A percentile compares a stretch with the other conserved stretches of the same genome.
Evolutionary conservation across 306 rosid genomes (phyloP).

Genomic region (Gastrolobium bilobum): DNA sequence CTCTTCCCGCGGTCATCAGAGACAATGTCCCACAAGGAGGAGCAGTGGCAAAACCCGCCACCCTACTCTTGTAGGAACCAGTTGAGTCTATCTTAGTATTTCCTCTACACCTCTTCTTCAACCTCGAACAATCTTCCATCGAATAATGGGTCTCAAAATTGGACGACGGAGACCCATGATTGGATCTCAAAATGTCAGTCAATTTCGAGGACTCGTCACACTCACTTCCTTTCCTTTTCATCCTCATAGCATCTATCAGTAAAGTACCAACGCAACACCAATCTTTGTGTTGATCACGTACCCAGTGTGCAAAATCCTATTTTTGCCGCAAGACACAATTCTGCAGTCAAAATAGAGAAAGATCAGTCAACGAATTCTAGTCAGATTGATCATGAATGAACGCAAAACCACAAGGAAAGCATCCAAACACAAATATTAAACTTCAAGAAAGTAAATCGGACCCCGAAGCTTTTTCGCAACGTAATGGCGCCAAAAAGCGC

Average conservation of each 20-base stretch:
- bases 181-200: constrained; percentile 44
- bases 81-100: constrained; percentile 53
- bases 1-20: constrained; percentile 65
- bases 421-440: no score
- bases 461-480: no score
- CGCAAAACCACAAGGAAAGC: no score
- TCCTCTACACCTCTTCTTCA: constrained; percentile 78
- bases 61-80: constrained; percentile 49
- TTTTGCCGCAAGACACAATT: no score
- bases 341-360: no score
- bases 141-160: constrained; percentile 56
- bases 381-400: no score
- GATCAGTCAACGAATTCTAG: no score
- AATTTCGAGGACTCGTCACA: constrained; percentile 48
- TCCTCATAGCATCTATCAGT: constrained; percentile 59
- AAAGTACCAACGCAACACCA: no score
- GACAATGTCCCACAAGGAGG: constrained; percentile 74
- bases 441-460: no score
- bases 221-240: constrained; percentile 79
- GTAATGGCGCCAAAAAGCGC: no score
- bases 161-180: no score
- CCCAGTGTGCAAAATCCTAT: neutral
- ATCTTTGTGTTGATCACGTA: neutral
- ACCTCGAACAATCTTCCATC: constrained; percentile 68
- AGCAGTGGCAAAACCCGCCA: constrained; percentile 75